A percentile compares a stretch with the other conserved stretches of the same genome.
phyloP scores from a whole-genome alignment of 148 eudicot genomes.

The Nepenthes gracilis region DNA sequence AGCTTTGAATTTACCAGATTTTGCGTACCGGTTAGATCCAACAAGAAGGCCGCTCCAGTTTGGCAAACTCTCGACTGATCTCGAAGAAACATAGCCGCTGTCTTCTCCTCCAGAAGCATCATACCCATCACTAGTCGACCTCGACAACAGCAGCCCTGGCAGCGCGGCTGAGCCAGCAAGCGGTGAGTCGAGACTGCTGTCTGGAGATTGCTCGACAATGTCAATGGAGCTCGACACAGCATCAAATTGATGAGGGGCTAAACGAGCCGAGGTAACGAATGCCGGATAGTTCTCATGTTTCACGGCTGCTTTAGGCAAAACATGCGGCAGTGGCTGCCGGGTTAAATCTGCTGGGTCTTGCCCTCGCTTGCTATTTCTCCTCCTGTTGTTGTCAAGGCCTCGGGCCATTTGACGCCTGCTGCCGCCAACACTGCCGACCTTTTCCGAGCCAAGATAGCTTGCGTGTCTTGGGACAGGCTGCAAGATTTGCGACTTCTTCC shows the following conservation, averaged over 20 bases:
- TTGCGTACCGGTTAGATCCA: conserved; percentile 40
- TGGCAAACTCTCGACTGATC: conserved; percentile 32
- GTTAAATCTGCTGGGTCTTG: conserved; percentile 43
- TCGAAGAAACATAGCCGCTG: conserved; percentile 72
- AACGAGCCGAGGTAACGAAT: conserved; percentile 21
- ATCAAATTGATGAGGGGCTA: conserved; percentile 69
- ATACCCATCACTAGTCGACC: conserved; percentile 92
- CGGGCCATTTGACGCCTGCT: conserved; percentile 32
- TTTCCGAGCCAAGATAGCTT: conserved; percentile 25
- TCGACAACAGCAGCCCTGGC: conserved; percentile 50
- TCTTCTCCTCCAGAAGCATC: conserved; percentile 99
- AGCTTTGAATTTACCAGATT: conserved; percentile 21
- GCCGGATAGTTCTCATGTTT: conserved; percentile 5
- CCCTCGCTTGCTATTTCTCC: conserved; percentile 46
- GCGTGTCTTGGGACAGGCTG: conserved; percentile 51
- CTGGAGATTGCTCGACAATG: conserved; percentile 61
- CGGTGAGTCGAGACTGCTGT: conserved; percentile 78
- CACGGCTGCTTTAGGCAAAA: conserved; percentile 19
- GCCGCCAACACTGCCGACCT: conserved; percentile 53
- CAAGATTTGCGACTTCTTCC: conserved; percentile 78
- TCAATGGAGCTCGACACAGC: conserved; percentile 38
- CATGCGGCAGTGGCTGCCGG: conserved; percentile 23
- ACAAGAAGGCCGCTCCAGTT: conserved; percentile 62
- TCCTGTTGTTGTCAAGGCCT: conserved; percentile 39
- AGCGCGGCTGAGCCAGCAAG: conserved; percentile 19